Conservation (phyloP, 805 yeast genomes). For the Candida pseudoglaebosa region DNA sequence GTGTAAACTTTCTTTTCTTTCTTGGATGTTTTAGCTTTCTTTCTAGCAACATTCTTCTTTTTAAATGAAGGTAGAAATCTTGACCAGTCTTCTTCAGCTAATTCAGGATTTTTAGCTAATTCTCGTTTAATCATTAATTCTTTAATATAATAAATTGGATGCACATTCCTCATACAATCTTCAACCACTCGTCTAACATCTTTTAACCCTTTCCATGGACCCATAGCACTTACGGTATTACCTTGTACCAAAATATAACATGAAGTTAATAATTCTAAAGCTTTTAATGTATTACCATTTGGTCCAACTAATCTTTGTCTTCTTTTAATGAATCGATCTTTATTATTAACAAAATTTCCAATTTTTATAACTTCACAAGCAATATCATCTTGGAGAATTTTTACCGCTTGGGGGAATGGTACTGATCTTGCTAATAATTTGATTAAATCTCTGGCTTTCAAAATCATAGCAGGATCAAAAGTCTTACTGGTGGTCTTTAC, state of each 20-base stretch:
- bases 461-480: constrained; percentile 87
- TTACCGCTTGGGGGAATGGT: constrained; percentile 94
- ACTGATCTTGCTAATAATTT: constrained; percentile 93
- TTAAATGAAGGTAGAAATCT: constrained; percentile 94
- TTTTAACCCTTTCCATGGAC: constrained; percentile 89
- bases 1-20: constrained; percentile 80
- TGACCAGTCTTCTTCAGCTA: constrained; percentile 95
- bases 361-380: constrained; percentile 97
- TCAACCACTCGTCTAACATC: constrained; percentile 91
- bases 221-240: constrained; percentile 95
- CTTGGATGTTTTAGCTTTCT: constrained; percentile 69
- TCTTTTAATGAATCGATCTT: constrained; percentile 91
- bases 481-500: constrained; percentile 95
- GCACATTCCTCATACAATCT: constrained; percentile 95
- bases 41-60: constrained; percentile 92
- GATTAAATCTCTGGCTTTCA: constrained; percentile 92
- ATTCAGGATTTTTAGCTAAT: constrained; percentile 88
- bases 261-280: constrained; percentile 88
- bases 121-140: constrained; percentile 97
- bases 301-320: constrained; percentile 97
- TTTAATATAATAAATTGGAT: constrained; percentile 96
- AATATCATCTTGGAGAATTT: constrained; percentile 83
- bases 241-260: constrained; percentile 97
- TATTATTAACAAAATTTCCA: constrained; percentile 82
- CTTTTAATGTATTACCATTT: constrained; percentile 92